These are phyloP conservation scores for Cephaloascus fragrans DNA, from an alignment of 805 yeast genomes.

Conservation along the genomic window DNA sequence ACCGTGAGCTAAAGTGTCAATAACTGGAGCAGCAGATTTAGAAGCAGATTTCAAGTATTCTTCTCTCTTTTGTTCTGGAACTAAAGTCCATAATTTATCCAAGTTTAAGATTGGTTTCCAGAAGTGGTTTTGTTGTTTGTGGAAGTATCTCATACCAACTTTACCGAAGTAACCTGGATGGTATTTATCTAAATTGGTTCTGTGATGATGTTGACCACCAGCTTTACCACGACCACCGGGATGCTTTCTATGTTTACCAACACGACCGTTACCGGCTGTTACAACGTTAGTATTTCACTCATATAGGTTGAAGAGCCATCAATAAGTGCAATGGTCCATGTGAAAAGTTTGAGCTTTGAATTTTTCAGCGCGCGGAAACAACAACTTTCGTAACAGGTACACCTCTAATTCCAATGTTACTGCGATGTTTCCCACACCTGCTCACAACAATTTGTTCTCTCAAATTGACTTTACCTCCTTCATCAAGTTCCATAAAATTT, in stretches of 20 bases:
- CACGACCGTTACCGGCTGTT: slow-evolving; percentile 99
- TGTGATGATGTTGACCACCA: slow-evolving; percentile 99
- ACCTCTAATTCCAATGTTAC: too few relatives aligned
- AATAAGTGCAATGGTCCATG: too few relatives aligned
- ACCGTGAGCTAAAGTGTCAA: slow-evolving; percentile 98
- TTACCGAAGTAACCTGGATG: slow-evolving; percentile 99
- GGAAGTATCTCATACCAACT: slow-evolving; percentile 99
- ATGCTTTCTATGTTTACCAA: slow-evolving; percentile 99
- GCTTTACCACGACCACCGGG: slow-evolving; percentile 99
- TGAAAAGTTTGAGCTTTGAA: too few relatives aligned
- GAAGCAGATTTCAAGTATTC: slow-evolving; percentile 80
- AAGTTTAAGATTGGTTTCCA: slow-evolving; percentile 98
- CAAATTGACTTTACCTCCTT: too few relatives aligned
- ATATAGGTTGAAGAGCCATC: too few relatives aligned
- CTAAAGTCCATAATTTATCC: slow-evolving; percentile 97
- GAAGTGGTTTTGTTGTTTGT: slow-evolving; percentile 87
- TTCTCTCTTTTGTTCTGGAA: slow-evolving; percentile 90
- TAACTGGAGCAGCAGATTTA: slow-evolving; percentile 92
- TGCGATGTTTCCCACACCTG: too few relatives aligned
- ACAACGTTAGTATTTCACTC: slow-evolving; percentile 9
- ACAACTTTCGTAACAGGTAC: too few relatives aligned
- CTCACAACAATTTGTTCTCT: too few relatives aligned
- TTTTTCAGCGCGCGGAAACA: too few relatives aligned
- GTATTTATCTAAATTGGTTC: slow-evolving; percentile 99
- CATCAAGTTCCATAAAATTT: too few relatives aligned